Conservation (phyloP, 2,329 filamentous ascomycete genomes). For the Ophiostoma ulmi region DNA sequence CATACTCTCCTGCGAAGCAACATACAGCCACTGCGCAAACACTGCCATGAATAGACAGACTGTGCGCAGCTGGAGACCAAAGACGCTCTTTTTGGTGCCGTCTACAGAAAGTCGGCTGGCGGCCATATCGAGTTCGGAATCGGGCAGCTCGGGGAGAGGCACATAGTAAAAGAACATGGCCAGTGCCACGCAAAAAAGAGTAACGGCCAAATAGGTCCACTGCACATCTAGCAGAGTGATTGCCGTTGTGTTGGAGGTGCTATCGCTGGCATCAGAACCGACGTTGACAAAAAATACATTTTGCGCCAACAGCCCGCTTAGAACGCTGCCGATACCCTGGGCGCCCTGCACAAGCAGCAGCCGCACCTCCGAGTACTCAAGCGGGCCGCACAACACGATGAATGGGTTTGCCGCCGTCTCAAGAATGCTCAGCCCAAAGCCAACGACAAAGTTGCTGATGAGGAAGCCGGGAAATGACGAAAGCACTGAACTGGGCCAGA, state of each 20-base stretch:
- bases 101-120: conserved; percentile 47
- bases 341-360: conserved; percentile 71
- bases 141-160: conserved; percentile 57
- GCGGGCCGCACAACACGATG: conserved; percentile 64
- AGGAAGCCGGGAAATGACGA: conserved; percentile 74
- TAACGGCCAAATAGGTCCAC: conserved; percentile 81
- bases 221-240: conserved; percentile 66
- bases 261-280: conserved; percentile 41
- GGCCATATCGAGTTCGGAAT: conserved; percentile 49
- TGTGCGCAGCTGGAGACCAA: conserved; percentile 48
- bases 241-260: conserved; percentile 30
- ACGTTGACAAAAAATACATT: conserved; percentile 65
- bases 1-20: conserved; percentile 65
- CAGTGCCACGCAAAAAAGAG: conserved; percentile 65
- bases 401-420: conserved; percentile 80
- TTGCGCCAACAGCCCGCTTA: conserved; percentile 67
- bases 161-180: conserved; percentile 66
- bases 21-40: conserved; percentile 72
- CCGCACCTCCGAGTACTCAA: conserved; percentile 66
- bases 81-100: conserved; percentile 43
- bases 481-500: conserved; percentile 75
- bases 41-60: conserved; percentile 64
- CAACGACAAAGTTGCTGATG: conserved; percentile 67
- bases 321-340: conserved; percentile 67
- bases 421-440: conserved; percentile 68